Conservation (phyloP, 2,329 filamentous ascomycete species). For the Paradendryphiella salina region DNA sequence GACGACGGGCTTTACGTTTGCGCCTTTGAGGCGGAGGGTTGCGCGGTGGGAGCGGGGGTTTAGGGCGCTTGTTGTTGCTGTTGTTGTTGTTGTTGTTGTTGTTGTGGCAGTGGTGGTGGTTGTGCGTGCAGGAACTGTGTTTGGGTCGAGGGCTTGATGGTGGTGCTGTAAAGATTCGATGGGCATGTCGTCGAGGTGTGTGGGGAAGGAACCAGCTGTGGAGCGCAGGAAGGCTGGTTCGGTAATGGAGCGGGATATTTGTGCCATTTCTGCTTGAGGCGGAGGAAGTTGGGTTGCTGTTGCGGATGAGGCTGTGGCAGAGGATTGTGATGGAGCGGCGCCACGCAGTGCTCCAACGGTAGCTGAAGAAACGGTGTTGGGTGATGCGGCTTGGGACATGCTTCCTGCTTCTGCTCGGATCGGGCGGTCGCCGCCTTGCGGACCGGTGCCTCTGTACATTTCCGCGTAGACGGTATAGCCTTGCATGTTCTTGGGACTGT, state of each 20-base stretch:
- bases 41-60: slow-evolving; percentile 26
- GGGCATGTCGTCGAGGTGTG: slow-evolving; percentile 24
- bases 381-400: slow-evolving; percentile 38
- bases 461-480: slow-evolving; percentile 55
- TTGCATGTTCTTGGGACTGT: slow-evolving; percentile 53
- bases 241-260: slow-evolving; percentile 26
- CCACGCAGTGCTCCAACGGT: slow-evolving; percentile 30
- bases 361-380: slow-evolving; percentile 41
- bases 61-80: slow-evolving; percentile 23
- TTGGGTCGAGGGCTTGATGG: slow-evolving; percentile 43
- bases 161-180: slow-evolving; percentile 11
- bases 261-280: not conserved
- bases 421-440: slow-evolving; percentile 48
- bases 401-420: slow-evolving; percentile 46
- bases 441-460: slow-evolving; percentile 51
- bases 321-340: slow-evolving; percentile 32
- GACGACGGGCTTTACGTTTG: slow-evolving; percentile 45
- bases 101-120: no score
- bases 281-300: slow-evolving; percentile 33
- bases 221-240: slow-evolving; percentile 23
- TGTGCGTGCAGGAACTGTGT: slow-evolving; percentile 14
- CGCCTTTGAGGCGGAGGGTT: slow-evolving; percentile 37
- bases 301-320: slow-evolving; percentile 48
- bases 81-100: slow-evolving; percentile 23
- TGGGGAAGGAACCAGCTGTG: slow-evolving; percentile 31